Percentiles rank a stretch among this genome's conserved stretches.
Conservation (phyloP, 2,329 filamentous ascomycete genomes). For the Cercospora citrullina region DNA sequence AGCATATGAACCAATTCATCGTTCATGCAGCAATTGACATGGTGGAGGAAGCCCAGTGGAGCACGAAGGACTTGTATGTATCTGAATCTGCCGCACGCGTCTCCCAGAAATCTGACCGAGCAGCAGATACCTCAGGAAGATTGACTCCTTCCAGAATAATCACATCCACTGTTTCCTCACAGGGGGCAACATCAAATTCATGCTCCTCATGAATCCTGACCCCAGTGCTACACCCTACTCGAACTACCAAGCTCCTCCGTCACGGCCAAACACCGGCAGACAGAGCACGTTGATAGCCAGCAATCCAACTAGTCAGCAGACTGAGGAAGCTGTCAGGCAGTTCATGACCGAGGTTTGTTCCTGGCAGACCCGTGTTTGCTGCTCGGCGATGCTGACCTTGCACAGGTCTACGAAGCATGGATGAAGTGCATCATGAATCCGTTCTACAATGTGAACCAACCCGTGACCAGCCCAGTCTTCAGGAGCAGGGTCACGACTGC, state of each 20-base stretch:
- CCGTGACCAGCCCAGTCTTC: constrained; percentile 85
- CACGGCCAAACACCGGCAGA: constrained; percentile 35
- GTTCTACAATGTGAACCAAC: constrained; percentile 84
- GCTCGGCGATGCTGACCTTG: constrained; percentile 9
- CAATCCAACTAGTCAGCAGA: constrained; percentile 84
- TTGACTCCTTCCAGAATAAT: constrained; percentile 95
- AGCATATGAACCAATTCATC: constrained; percentile 96
- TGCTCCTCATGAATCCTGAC: constrained; percentile 83
- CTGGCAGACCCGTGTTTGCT: not conserved
- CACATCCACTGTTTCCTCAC: constrained; percentile 92
- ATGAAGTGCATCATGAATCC: constrained; percentile 97
- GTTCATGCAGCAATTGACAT: constrained; percentile 92
- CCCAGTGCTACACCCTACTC: constrained; percentile 39
- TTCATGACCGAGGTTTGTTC: constrained; percentile 73
- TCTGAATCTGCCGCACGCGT: not conserved
- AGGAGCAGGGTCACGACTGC: constrained; percentile 77
- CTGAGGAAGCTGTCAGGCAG: constrained; percentile 90
- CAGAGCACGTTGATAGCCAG: constrained; percentile 41
- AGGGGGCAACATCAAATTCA: constrained; percentile 86
- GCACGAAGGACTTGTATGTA: constrained; percentile 73
- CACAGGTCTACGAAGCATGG: constrained; percentile 84
- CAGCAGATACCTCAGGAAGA: constrained; percentile 85
- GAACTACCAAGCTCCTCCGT: constrained; percentile 33
- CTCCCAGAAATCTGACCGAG: not conserved
- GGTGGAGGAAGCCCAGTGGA: constrained; percentile 96